Evolutionary conservation across 2,329 filamentous ascomycete genomes (phyloP), one percentile per base, ranked within the genome.

Genomic region (Xylaria sp.): DNA sequence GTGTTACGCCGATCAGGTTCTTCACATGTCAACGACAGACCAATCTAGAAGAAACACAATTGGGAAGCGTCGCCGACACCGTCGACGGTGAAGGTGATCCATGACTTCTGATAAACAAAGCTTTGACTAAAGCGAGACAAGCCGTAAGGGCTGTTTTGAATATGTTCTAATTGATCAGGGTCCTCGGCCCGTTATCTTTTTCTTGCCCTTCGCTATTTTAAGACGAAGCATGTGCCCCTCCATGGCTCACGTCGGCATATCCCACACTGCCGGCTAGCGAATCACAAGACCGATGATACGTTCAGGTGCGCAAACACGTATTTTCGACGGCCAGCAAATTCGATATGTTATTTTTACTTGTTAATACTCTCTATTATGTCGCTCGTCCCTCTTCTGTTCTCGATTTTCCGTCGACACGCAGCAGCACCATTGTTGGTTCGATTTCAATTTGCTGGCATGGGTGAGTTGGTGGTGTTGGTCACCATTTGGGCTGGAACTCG

Each of bases 401-500:
- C 45, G 12, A 17, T 47, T 54, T 57, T 53, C 31, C 42, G 51
- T 50, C 37, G 47, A 60, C 52, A 52, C 43, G 38, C 50, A 47
- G 54, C n/a, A 35, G 17, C 9, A 9, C 28, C 40, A 28, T 51
- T 31, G 33, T 21, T 56, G 12, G 43, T 25, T 37, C 8, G 28
- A 17, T 14, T 5, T 47, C 31, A 25, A 43, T 57, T 47, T 45
- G 59, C 21, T 65, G 63, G 53, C 60, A 61, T 58, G 23, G 46
- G 46, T 57, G 42, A 53, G 42, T 57, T 62, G 54, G 62, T 57
- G 50, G 62, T 54, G 49, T 58, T 61, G 50, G 59, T 53, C 60
- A 60, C 56, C n/a, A 38, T 40, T 57, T 57, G 60, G 60, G 52
- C 55, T 42, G 47, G 38, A 17, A 56, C 50, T 28, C 28, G 23